A percentile compares a stretch with the other conserved stretches of the same genome.
Conservation (phyloP, 805 yeast species). For the Saturnispora diversa region DNA sequence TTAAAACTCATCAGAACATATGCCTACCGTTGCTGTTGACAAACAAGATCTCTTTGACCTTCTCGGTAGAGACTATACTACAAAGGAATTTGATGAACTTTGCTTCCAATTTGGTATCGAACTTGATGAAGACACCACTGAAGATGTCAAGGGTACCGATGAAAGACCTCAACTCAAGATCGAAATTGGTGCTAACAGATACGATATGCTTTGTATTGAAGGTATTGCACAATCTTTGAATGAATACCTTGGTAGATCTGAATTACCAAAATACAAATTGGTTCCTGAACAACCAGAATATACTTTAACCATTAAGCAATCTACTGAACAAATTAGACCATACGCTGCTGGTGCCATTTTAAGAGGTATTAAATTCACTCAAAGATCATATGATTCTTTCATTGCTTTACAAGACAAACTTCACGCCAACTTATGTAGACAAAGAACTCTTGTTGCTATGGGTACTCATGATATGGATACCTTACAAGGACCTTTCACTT, state of each 20-base stretch:
- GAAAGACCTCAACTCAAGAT: conserved; percentile 96
- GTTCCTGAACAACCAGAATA: conserved; percentile 52
- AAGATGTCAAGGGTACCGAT: conserved; percentile 55
- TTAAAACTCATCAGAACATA: conserved; percentile 25
- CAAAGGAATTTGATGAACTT: conserved; percentile 91
- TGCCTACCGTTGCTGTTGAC: conserved; percentile 97
- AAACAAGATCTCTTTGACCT: conserved; percentile 83
- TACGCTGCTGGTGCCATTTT: conserved; percentile 93
- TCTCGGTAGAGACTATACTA: conserved; percentile 60
- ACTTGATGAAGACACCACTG: conserved; percentile 94
- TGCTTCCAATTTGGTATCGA: conserved; percentile 98
- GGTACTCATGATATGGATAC: conserved; percentile 95
- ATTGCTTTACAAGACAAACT: conserved; percentile 93
- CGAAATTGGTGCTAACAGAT: conserved; percentile 97
- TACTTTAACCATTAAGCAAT: conserved; percentile 63
- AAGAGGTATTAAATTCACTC: conserved; percentile 73
- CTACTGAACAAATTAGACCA: conserved; percentile 73
- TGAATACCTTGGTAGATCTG: conserved; percentile 68
- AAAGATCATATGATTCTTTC: conserved; percentile 86
- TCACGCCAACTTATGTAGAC: conserved; percentile 92
- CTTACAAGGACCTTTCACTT: conserved; percentile 72
- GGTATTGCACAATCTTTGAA: conserved; percentile 95
- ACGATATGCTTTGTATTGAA: conserved; percentile 95
- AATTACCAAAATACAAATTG: conserved; percentile 60
- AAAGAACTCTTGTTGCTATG: conserved; percentile 94